phyloP scores from a whole-genome alignment of 2,329 filamentous ascomycete genomes.

The Penicillium hesseltinei region DNA sequence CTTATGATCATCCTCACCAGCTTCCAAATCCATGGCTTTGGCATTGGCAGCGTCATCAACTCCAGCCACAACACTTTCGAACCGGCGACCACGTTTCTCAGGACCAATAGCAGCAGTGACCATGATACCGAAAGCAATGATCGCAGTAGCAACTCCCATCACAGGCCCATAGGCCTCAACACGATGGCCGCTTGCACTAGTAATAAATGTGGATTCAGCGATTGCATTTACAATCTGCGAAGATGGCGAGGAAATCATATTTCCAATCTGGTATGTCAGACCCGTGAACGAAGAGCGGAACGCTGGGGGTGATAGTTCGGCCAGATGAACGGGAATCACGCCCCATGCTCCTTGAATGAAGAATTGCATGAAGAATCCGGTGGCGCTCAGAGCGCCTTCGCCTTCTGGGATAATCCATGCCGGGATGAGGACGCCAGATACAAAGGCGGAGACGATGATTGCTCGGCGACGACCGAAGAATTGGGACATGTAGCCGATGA shows the following conservation, averaged over 20 bases:
- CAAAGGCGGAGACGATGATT: constrained; percentile 60
- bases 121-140: constrained; percentile 69
- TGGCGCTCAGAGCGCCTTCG: constrained; percentile 29
- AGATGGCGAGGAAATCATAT: constrained; percentile 58
- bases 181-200: constrained; percentile 51
- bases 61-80: constrained; percentile 59
- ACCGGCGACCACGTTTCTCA: constrained; percentile 69
- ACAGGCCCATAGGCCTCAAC: constrained; percentile 71
- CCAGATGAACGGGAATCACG: constrained; percentile 70
- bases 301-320: constrained; percentile 70
- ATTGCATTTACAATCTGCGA: constrained; percentile 77
- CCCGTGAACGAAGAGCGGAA: constrained; percentile 69
- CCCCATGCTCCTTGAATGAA: constrained; percentile 70
- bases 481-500: constrained; percentile 67
- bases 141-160: constrained; percentile 74
- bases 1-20: constrained; percentile 16
- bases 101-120: constrained; percentile 68
- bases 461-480: constrained; percentile 66
- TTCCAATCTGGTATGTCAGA: constrained; percentile 73
- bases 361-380: constrained; percentile 55
- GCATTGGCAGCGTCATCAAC: constrained; percentile 16
- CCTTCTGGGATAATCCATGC: constrained; percentile 62
- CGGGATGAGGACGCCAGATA: constrained; percentile 66
- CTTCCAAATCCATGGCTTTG: constrained; percentile 25
- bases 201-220: constrained; percentile 61